Percentiles rank a stretch among this genome's conserved stretches.
These are phyloP conservation scores for Venturia nashicola DNA, from an alignment of 2,329 filamentous ascomycete genomes.

Conservation along the genomic window DNA sequence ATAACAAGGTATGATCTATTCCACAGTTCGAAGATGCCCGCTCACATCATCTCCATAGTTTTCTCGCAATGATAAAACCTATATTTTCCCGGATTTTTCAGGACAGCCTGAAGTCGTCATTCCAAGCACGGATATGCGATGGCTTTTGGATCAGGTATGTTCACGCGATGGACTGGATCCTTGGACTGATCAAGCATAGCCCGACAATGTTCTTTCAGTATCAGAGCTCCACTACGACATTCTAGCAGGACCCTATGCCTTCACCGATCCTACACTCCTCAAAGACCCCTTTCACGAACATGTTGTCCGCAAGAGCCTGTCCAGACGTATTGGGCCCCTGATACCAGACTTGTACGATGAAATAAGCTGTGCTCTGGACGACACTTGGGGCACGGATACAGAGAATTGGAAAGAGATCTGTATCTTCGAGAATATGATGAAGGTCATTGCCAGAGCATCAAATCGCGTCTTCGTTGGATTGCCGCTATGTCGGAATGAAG, in stretches of 20 bases:
- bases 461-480: constrained; percentile 11
- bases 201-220: constrained; percentile 27
- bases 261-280: constrained; percentile 23
- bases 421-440: constrained; percentile 10
- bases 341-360: constrained; percentile 28
- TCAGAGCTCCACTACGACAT: constrained; percentile 25
- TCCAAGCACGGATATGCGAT: constrained; percentile 22
- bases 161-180: neutral
- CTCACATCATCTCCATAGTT: neutral
- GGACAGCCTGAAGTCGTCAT: constrained; percentile 20
- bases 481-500: constrained; percentile 9
- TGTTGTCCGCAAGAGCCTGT: constrained; percentile 28
- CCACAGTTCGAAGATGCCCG: neutral
- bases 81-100: constrained; percentile 5
- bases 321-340: constrained; percentile 25
- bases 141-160: constrained; percentile 25
- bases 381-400: constrained; percentile 25
- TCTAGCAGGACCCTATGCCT: constrained; percentile 27
- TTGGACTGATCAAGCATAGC: constrained; percentile 14
- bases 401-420: constrained; percentile 12
- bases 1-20: constrained; percentile 3
- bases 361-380: constrained; percentile 20
- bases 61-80: constrained; percentile 3
- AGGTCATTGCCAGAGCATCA: constrained; percentile 8
- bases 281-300: constrained; percentile 29